phyloP scores from a whole-genome alignment of 2,329 filamentous ascomycete species.

The Mycogone perniciosa region DNA sequence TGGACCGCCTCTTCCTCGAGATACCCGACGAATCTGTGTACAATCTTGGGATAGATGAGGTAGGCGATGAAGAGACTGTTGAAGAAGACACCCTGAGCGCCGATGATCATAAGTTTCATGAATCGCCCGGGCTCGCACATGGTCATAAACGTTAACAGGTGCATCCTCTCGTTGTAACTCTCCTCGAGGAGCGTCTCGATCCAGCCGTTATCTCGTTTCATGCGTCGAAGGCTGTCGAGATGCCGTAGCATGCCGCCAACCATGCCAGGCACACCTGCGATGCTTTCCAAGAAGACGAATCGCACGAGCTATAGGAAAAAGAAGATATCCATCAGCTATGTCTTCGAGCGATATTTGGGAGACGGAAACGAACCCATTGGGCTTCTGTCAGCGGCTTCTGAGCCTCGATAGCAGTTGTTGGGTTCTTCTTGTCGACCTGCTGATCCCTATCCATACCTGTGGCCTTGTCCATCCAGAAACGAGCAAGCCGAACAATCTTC shows the following conservation, averaged over 20 bases:
- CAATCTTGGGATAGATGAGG: slow-evolving; percentile 77
- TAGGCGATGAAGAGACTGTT: slow-evolving; percentile 89
- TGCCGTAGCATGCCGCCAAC: slow-evolving; percentile 92
- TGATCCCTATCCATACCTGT: slow-evolving; percentile 72
- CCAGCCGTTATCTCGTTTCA: slow-evolving; percentile 94
- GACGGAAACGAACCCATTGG: slow-evolving; percentile 59
- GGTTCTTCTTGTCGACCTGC: slow-evolving; percentile 52
- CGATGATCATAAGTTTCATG: slow-evolving; percentile 88
- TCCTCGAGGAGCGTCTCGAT: slow-evolving; percentile 90
- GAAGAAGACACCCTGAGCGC: slow-evolving; percentile 93
- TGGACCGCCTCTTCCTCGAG: slow-evolving; percentile 95
- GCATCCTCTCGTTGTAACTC: slow-evolving; percentile 91
- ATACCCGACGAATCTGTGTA: slow-evolving; percentile 93
- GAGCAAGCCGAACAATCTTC: slow-evolving; percentile 64
- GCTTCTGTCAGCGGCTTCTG: slow-evolving; percentile 66
- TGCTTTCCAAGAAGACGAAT: slow-evolving; percentile 89
- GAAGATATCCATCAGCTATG: background rate
- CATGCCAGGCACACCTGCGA: slow-evolving; percentile 95
- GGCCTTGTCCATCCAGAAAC: slow-evolving; percentile 73
- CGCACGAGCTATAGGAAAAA: slow-evolving; percentile 53
- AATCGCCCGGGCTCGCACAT: slow-evolving; percentile 70
- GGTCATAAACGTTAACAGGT: slow-evolving; percentile 86
- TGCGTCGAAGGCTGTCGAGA: slow-evolving; percentile 71
- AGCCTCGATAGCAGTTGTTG: slow-evolving; percentile 48
- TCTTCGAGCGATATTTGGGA: slow-evolving; percentile 8